Percentiles rank a stretch among this genome's conserved stretches.
These are phyloP conservation scores for Pisolithus albus DNA, from an alignment of 768 basidiomycete genomes.

Conservation along the genomic window DNA sequence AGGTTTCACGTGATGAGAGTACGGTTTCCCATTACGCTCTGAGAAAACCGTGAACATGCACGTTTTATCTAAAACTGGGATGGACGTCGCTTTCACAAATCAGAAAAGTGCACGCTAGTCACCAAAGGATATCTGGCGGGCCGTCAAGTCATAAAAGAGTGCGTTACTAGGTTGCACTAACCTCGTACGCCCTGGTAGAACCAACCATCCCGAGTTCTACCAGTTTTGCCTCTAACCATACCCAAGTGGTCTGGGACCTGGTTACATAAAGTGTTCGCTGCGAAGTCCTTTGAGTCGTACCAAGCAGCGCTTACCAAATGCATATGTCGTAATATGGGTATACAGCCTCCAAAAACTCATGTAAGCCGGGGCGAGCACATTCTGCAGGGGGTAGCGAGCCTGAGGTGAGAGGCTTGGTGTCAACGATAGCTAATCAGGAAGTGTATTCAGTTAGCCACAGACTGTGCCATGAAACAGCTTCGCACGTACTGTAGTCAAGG, in stretches of 20 bases:
- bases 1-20: constrained; percentile 76
- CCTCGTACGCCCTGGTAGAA: constrained; percentile 61
- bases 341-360: constrained; percentile 74
- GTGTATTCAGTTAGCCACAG: background rate
- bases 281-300: background rate
- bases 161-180: constrained; percentile 15
- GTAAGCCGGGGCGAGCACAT: constrained; percentile 77
- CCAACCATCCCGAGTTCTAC: constrained; percentile 84
- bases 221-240: constrained; percentile 84
- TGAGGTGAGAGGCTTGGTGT: constrained; percentile 79
- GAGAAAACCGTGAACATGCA: constrained; percentile 87
- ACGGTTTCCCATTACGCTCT: constrained; percentile 62
- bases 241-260: constrained; percentile 83
- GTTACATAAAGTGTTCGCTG: background rate
- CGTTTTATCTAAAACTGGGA: constrained; percentile 75
- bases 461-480: background rate
- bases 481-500: constrained; percentile 72
- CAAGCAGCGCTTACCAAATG: constrained; percentile 53
- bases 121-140: constrained; percentile 57
- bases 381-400: constrained; percentile 73
- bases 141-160: constrained; percentile 1
- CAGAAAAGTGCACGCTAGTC: background rate
- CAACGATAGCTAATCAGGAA: constrained; percentile 56
- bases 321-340: constrained; percentile 86
- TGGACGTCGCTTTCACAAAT: constrained; percentile 1